Percentiles rank a stretch among this genome's conserved stretches.
Conservation (phyloP, 2,329 filamentous ascomycete species). For the Claviceps quebecensis region DNA sequence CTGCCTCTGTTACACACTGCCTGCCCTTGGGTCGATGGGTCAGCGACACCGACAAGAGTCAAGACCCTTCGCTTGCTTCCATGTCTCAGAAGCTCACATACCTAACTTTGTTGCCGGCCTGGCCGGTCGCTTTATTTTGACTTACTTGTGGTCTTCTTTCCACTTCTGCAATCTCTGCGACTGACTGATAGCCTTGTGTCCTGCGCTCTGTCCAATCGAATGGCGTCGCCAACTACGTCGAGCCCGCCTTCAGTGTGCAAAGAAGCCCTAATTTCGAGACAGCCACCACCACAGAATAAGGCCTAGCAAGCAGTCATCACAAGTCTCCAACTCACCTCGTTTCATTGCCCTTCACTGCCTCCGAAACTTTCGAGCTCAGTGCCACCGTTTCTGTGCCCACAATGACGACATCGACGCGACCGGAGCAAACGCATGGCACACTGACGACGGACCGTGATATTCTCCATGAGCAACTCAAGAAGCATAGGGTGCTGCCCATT, state of each 20-base stretch:
- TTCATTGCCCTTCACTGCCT: neutral
- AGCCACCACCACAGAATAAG: conserved; percentile 8
- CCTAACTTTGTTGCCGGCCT: conserved; percentile 1
- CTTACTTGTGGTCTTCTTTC: neutral
- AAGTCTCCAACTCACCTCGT: neutral
- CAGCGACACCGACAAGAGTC: neutral
- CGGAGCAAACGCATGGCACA: conserved; percentile 15
- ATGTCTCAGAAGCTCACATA: conserved; percentile 5
- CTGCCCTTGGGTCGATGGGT: neutral
- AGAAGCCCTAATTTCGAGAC: conserved; percentile 9
- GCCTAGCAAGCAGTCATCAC: neutral
- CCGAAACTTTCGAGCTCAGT: conserved; percentile 15
- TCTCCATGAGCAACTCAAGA: conserved; percentile 28
- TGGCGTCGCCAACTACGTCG: conserved; percentile 6
- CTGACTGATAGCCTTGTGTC: conserved; percentile 2
- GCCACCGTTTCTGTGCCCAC: conserved; percentile 13
- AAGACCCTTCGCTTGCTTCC: conserved; percentile 2
- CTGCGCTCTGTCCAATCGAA: conserved; percentile 7
- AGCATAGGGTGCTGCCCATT: conserved; percentile 30
- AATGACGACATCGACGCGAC: conserved; percentile 18
- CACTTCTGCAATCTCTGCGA: neutral
- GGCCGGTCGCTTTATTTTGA: neutral
- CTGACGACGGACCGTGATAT: conserved; percentile 14
- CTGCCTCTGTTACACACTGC: neutral
- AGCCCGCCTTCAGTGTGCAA: conserved; percentile 10